Evolutionary conservation across 768 basidiomycete species (phyloP).

Genomic region (Phlebiopsis gigantea): DNA sequence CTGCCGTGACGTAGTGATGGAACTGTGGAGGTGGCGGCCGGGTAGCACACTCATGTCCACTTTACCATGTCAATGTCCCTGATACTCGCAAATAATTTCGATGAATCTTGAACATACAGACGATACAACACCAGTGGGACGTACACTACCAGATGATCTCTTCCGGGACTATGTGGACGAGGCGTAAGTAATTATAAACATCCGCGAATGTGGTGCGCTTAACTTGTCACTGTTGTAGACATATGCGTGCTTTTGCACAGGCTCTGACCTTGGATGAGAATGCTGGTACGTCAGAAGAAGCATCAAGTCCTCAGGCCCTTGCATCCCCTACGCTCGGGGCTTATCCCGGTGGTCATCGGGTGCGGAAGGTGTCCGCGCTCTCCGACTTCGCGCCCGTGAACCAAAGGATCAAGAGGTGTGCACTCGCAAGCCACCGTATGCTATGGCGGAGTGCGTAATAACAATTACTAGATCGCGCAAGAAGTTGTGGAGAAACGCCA

Average conservation of each 20-base stretch:
- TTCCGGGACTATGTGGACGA: conserved; percentile 64
- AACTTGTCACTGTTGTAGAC: conserved; percentile 22
- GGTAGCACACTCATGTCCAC: neutral
- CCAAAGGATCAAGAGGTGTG: conserved; percentile 70
- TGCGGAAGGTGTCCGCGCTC: conserved; percentile 77
- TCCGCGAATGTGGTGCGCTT: no score
- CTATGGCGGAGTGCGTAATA: neutral
- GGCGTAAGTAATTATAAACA: conserved; percentile 52
- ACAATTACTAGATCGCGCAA: conserved; percentile 32
- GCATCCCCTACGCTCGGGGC: conserved; percentile 12
- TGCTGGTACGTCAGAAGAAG: conserved; percentile 10
- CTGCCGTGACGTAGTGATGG: neutral
- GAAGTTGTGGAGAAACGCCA: conserved; percentile 23
- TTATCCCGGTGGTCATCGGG: conserved; percentile 35
- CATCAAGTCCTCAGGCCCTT: conserved; percentile 2
- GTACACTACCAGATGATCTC: neutral
- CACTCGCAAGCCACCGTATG: no score
- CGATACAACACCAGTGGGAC: neutral
- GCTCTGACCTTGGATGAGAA: conserved; percentile 42
- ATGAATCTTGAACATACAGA: neutral
- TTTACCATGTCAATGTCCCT: neutral
- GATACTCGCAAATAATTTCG: neutral
- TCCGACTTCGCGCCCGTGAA: conserved; percentile 92
- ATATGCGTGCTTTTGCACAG: conserved; percentile 72
- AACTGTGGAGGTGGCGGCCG: neutral